Evolutionary conservation across 2,329 filamentous ascomycete genomes (phyloP).

Genomic region (Aspergillus alliaceus): DNA sequence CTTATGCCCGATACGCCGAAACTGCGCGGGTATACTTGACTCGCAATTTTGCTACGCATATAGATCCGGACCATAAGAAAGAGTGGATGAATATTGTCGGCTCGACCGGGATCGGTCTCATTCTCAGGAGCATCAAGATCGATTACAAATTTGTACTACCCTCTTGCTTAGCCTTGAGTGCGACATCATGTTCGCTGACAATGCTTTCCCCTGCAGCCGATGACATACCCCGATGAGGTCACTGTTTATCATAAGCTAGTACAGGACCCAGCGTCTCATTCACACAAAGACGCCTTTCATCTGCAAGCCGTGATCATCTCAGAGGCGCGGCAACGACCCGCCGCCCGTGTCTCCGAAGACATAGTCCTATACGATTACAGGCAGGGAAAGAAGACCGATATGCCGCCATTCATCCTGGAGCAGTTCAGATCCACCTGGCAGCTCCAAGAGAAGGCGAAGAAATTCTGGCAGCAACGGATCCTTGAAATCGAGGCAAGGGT

Average conservation of each 20-base stretch:
- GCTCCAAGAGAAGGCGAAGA: constrained; percentile 61
- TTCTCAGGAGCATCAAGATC: constrained; percentile 75
- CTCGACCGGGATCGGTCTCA: constrained; percentile 67
- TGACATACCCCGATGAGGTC: constrained; percentile 79
- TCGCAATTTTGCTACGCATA: constrained; percentile 63
- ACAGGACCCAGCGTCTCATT: constrained; percentile 46
- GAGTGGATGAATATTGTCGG: constrained; percentile 71
- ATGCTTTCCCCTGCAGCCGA: constrained; percentile 57
- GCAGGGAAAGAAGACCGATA: constrained; percentile 53
- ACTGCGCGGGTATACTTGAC: constrained; percentile 78
- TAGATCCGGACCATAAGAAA: constrained; percentile 60
- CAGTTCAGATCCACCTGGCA: constrained; percentile 61
- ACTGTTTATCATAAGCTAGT: constrained; percentile 80
- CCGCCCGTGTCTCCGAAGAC: constrained; percentile 75
- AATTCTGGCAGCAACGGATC: constrained; percentile 54
- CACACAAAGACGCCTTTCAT: constrained; percentile 34
- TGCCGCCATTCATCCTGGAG: constrained; percentile 62
- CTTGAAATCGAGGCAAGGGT: constrained; percentile 59
- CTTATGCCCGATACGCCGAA: constrained; percentile 82
- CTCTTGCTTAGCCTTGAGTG: neutral
- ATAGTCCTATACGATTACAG: constrained; percentile 76
- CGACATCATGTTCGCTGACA: constrained; percentile 6
- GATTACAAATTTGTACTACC: constrained; percentile 81
- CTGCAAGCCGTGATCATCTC: constrained; percentile 69
- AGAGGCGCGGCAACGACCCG: constrained; percentile 69